phyloP scores from a whole-genome alignment of 164 flowering plant species.

The Vitis rotundifolia region DNA sequence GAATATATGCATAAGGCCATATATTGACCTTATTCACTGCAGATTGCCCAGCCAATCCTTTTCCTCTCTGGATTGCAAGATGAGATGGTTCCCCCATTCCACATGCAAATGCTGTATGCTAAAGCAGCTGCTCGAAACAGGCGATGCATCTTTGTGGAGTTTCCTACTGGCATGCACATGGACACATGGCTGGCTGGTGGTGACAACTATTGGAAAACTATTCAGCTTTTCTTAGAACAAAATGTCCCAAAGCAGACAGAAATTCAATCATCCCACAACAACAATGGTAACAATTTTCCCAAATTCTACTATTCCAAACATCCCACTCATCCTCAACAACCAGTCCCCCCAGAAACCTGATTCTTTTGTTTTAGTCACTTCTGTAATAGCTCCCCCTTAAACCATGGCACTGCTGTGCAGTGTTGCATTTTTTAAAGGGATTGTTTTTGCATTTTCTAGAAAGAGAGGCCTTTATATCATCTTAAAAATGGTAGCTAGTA shows the following conservation, averaged over 20 bases:
- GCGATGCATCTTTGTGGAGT: conserved; percentile 70
- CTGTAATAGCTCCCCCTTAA: too few relatives aligned
- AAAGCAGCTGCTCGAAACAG: conserved; percentile 78
- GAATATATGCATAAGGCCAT: not conserved
- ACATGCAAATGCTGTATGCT: conserved; percentile 88
- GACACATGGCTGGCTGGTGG: conserved; percentile 98
- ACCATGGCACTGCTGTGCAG: too few relatives aligned
- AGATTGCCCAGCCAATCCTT: conserved; percentile 89
- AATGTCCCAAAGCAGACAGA: conserved; percentile 50
- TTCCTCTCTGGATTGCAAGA: conserved; percentile 94
- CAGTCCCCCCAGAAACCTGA: too few relatives aligned
- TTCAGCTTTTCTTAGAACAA: conserved; percentile 65
- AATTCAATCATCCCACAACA: conserved; percentile 23
- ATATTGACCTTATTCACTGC: conserved; percentile 19
- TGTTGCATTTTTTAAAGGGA: too few relatives aligned
- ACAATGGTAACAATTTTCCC: conserved; percentile 26
- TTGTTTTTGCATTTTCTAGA: too few relatives aligned
- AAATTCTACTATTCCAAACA: not conserved
- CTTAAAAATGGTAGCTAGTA: too few relatives aligned
- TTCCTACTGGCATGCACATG: conserved; percentile 98
- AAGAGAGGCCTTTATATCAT: too few relatives aligned
- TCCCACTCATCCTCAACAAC: not conserved
- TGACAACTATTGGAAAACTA: conserved; percentile 84
- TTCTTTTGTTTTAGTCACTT: too few relatives aligned
- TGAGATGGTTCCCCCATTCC: conserved; percentile 97